phyloP scores from a whole-genome alignment of 495 filamentous ascomycete species.

The Halenospora varia region DNA sequence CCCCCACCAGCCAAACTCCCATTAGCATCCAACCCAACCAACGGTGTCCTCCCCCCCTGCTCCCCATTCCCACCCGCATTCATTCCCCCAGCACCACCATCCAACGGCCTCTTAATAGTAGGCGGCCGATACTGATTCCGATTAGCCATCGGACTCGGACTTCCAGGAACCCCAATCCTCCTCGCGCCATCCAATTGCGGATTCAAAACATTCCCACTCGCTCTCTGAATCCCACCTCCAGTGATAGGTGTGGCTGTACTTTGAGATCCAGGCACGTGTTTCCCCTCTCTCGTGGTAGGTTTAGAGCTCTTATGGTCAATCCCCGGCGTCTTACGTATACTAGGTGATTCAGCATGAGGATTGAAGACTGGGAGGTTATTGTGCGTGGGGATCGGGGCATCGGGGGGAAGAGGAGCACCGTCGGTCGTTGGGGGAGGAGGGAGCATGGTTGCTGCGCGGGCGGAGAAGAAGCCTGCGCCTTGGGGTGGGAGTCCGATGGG shows the following conservation, averaged over 20 bases:
- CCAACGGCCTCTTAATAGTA: constrained; percentile 48
- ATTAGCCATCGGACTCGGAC: constrained; percentile 53
- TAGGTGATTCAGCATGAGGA: constrained; percentile 76
- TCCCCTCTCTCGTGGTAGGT: constrained; percentile 21
- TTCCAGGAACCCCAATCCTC: constrained; percentile 69
- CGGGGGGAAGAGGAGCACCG: too few species aligned
- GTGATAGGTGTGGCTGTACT: neutral
- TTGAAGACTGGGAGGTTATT: constrained; percentile 60
- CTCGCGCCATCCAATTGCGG: constrained; percentile 64
- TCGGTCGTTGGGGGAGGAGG: too few species aligned
- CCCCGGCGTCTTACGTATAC: constrained; percentile 85
- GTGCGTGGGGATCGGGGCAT: constrained; percentile 36
- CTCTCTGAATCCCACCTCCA: constrained; percentile 19
- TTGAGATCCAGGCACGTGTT: constrained; percentile 24
- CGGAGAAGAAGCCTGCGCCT: constrained; percentile 69
- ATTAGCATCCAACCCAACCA: constrained; percentile 25
- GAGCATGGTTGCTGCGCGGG: constrained; percentile 52
- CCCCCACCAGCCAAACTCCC: constrained; percentile 7
- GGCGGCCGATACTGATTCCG: constrained; percentile 56
- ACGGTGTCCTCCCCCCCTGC: constrained; percentile 12
- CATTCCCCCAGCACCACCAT: constrained; percentile 5
- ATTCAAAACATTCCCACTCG: constrained; percentile 62
- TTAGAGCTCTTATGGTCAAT: constrained; percentile 57
- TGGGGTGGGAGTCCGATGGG: constrained; percentile 12
- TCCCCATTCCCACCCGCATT: too few species aligned